Conservation (phyloP, 192 early-diverging fungal genomes). For the Linnemannia schmuckeri region DNA sequence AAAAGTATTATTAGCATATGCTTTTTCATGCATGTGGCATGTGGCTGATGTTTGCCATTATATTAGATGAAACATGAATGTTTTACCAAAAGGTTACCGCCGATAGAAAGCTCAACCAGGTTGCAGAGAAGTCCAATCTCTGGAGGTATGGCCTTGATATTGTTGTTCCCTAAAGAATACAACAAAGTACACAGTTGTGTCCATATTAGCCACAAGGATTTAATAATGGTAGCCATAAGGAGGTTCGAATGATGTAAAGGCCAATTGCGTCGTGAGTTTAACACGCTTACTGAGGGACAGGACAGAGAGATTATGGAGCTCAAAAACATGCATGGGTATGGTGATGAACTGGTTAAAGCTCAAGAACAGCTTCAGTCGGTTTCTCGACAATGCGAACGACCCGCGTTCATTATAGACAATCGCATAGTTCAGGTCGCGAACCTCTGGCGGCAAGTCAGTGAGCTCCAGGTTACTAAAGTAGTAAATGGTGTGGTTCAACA, state of each 20-base stretch:
- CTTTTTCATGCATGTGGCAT: not conserved
- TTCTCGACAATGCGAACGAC: constrained; percentile 43
- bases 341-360: constrained; percentile 54
- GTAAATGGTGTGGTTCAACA: not conserved
- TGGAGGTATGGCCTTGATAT: constrained; percentile 54
- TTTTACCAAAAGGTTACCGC: constrained; percentile 60
- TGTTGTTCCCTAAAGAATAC: constrained; percentile 53
- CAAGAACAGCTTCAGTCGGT: constrained; percentile 60
- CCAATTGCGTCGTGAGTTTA: not conserved
- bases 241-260: not conserved
- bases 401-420: constrained; percentile 50
- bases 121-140: constrained; percentile 62
- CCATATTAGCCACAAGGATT: not conserved
- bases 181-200: not conserved
- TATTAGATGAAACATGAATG: not conserved
- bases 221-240: not conserved
- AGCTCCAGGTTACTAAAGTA: constrained; percentile 34
- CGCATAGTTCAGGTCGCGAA: constrained; percentile 44
- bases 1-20: not conserved
- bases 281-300: constrained; percentile 60
- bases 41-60: not conserved
- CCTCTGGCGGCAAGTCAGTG: constrained; percentile 38
- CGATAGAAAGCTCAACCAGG: constrained; percentile 61
- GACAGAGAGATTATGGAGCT: constrained; percentile 60
- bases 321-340: constrained; percentile 56